Evolutionary conservation across 2,329 filamentous ascomycete species (phyloP), one percentile per base, ranked within the genome.

Genomic region (Cercospora sp.): DNA sequence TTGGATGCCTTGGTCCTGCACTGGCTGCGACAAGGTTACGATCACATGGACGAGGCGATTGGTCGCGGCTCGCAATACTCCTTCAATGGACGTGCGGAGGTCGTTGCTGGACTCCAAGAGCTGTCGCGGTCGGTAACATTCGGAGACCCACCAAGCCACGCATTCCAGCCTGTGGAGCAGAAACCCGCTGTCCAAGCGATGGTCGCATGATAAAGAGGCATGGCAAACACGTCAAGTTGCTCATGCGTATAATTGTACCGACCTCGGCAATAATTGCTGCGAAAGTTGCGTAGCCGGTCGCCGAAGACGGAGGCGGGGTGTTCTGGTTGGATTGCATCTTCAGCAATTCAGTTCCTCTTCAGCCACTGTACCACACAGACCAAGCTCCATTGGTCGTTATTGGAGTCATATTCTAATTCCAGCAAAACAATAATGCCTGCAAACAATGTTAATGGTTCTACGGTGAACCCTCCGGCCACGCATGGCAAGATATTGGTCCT

Each of bases 401-500:
- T 51, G 45, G 10, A 51, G 45, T 51, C 45, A 13, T 23, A n/a
- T 26, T 51, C 12, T 13, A 8, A 23, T 51, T 51, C 45, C 45
- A 23, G 45, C 18, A 20, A 23, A 51, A 51, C 18, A 51, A 23
- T 4, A 23, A 51, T 66, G 64, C 28, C 64, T 45, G 59, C 42
- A 20, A 66, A n/a, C 45, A 28, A 39, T n/a, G 64, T 58, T 13
- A 67, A 64, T 30, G 65, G 61, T 5, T 16, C 61, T 42, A 65
- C 57, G 20, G 45, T 64, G 16, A 59, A 59, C 30, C 30, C 55
- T 28, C 39, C 62, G 18, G 39, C 66, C 6, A 62, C 39, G 23
- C 39, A 57, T 23, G 66, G 66, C 71, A 76, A 77, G 39, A 79
- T 84, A 62, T 77, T 84, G n/a, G 74, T 84, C 57, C 78, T 84